These are phyloP conservation scores for Dactylorhiza incarnata DNA, from an alignment of 106 monocot species.

Conservation along the genomic window DNA sequence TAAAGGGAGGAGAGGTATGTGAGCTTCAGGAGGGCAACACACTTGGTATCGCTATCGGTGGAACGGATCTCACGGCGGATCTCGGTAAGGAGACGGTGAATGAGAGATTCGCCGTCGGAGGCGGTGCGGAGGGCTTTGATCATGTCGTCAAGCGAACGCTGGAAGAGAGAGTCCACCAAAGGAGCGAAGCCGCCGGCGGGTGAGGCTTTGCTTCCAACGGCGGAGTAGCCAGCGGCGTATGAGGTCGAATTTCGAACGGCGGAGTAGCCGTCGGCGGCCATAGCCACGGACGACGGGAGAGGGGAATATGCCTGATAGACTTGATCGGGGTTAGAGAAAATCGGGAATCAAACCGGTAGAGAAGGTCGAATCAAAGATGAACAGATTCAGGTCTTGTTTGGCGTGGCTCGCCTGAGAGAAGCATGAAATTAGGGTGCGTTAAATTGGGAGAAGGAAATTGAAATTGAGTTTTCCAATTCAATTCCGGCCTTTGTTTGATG, in stretches of 20 bases:
- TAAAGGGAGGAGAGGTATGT: slow-evolving; percentile 79
- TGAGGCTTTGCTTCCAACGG: not conserved
- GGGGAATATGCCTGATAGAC: not conserved
- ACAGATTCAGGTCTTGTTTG: no score
- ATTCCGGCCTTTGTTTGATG: no score
- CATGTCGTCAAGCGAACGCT: slow-evolving; percentile 69
- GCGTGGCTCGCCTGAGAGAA: no score
- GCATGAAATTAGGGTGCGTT: no score
- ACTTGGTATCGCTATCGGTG: slow-evolving; percentile 46
- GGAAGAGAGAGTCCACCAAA: slow-evolving; percentile 70
- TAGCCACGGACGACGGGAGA: not conserved
- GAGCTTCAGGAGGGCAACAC: slow-evolving; percentile 71
- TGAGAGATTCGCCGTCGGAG: slow-evolving; percentile 19
- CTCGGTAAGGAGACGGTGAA: slow-evolving; percentile 52
- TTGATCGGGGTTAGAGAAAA: not conserved
- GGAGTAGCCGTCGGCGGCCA: not conserved
- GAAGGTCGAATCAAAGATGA: no score
- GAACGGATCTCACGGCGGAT: slow-evolving; percentile 84
- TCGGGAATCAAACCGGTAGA: no score
- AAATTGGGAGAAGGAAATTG: no score
- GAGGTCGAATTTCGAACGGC: not conserved
- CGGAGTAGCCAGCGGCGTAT: slow-evolving; percentile 10
- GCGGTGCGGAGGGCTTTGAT: slow-evolving; percentile 65
- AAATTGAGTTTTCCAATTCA: no score
- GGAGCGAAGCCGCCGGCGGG: slow-evolving; percentile 21